Percentiles rank a stretch among this genome's conserved stretches.
Conservation (phyloP, 2,329 filamentous ascomycete genomes). For the Aspergillus nomiae region DNA sequence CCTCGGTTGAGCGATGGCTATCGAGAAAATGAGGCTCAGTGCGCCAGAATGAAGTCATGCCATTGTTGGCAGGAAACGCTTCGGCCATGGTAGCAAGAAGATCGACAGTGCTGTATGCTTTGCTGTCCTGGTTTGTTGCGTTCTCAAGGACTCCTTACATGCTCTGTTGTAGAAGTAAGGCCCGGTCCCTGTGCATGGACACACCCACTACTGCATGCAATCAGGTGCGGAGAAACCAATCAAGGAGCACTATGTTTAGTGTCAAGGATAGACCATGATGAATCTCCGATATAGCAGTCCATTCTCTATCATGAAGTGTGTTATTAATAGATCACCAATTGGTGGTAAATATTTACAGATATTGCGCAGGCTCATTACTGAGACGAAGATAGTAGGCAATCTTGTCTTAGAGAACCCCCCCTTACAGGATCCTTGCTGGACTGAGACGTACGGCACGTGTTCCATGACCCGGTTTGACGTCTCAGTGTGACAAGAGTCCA, state of each 20-base stretch:
- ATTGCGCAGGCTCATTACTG: background rate
- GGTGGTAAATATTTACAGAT: background rate
- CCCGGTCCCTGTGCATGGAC: too few species aligned
- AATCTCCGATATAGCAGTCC: background rate
- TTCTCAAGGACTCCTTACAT: background rate
- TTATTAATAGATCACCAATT: background rate
- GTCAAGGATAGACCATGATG: background rate
- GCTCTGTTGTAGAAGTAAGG: background rate
- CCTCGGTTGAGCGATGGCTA: slow-evolving; percentile 41
- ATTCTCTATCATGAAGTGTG: background rate
- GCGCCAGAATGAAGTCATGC: slow-evolving; percentile 47
- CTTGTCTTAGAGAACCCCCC: background rate
- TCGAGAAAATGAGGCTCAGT: slow-evolving; percentile 43
- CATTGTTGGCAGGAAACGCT: slow-evolving; percentile 23
- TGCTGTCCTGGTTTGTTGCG: background rate
- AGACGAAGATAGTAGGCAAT: background rate
- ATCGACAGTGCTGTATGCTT: too few species aligned
- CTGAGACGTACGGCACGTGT: background rate
- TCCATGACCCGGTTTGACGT: background rate
- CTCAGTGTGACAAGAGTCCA: background rate
- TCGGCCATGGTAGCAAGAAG: slow-evolving; percentile 16
- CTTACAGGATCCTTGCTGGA: background rate
- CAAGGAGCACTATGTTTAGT: background rate
- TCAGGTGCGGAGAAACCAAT: background rate
- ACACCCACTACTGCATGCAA: background rate